These are phyloP conservation scores for Microdochium nivale DNA, from an alignment of 2,329 filamentous ascomycete species.

Conservation along the genomic window DNA sequence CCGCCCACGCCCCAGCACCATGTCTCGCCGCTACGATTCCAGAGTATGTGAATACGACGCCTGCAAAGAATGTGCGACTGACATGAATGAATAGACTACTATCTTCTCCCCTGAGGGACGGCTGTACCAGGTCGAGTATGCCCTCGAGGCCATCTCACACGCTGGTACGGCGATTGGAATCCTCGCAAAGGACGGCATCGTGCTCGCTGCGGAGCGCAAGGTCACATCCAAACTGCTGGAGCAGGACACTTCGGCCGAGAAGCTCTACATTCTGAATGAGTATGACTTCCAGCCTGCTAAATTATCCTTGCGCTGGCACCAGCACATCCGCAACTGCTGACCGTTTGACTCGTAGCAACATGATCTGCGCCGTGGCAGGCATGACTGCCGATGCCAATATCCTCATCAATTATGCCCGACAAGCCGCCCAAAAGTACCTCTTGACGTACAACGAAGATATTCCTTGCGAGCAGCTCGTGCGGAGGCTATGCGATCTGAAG, in stretches of 20 bases:
- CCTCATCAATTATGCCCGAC: conserved; percentile 98
- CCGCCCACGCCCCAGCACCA: conserved; percentile 34
- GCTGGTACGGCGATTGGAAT: conserved; percentile 96
- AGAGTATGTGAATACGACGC: conserved; percentile 51
- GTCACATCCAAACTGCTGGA: conserved; percentile 98
- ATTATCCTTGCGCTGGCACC: not conserved
- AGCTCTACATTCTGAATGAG: conserved; percentile 99
- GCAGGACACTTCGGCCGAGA: conserved; percentile 99
- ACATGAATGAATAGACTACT: conserved; percentile 61
- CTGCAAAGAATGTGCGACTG: not conserved
- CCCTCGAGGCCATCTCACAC: conserved; percentile 96
- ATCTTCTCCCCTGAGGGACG: conserved; percentile 99
- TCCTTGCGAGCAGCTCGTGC: conserved; percentile 96
- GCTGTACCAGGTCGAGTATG: conserved; percentile 99
- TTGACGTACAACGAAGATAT: conserved; percentile 99
- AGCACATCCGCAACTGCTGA: not conserved
- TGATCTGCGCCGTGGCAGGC: conserved; percentile 98
- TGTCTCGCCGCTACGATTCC: conserved; percentile 97
- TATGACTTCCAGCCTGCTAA: conserved; percentile 32
- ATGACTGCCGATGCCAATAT: conserved; percentile 99
- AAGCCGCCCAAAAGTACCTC: conserved; percentile 94
- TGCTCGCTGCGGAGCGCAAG: conserved; percentile 95
- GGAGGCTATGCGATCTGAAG: conserved; percentile 93
- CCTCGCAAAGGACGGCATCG: conserved; percentile 95
- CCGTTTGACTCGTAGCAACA: conserved; percentile 59